phyloP scores from a whole-genome alignment of 805 yeast genomes.

The Metschnikowia chrysomelidarum region DNA sequence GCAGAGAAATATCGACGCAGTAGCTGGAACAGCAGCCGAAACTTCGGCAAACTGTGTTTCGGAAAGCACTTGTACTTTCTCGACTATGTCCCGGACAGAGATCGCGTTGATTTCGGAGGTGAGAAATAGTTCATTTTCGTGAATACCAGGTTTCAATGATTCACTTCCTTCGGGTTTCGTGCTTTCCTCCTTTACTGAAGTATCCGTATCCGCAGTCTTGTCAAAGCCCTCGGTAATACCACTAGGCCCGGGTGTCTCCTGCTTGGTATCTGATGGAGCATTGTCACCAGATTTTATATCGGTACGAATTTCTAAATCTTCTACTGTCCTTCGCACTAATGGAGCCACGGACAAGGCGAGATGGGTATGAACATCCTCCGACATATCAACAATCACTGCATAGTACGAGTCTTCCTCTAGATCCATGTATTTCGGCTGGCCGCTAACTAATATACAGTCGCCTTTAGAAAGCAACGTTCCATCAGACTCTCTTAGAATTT shows the following conservation, averaged over 20 bases:
- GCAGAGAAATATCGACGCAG: conserved; percentile 35
- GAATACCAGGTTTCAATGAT: conserved; percentile 11
- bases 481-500: conserved; percentile 31
- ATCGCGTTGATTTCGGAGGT: conserved; percentile 51
- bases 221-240: not conserved
- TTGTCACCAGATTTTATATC: conserved; percentile 20
- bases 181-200: not conserved
- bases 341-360: conserved; percentile 49
- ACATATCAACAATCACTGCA: conserved; percentile 51
- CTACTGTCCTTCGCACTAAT: conserved; percentile 41
- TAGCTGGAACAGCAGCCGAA: conserved; percentile 34
- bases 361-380: conserved; percentile 47
- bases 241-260: not conserved
- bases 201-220: not conserved
- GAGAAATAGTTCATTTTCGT: conserved; percentile 48
- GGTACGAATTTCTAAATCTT: conserved; percentile 24
- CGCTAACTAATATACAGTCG: conserved; percentile 44
- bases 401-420: conserved; percentile 31
- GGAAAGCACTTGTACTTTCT: conserved; percentile 45
- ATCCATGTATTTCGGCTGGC: conserved; percentile 25
- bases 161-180: conserved; percentile 9
- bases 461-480: conserved; percentile 52
- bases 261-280: not conserved
- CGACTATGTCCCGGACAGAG: conserved; percentile 41
- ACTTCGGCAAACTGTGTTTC: conserved; percentile 30